Evolutionary conservation across 305 asterid species (phyloP).

Genomic region (Striga hermonthica): DNA sequence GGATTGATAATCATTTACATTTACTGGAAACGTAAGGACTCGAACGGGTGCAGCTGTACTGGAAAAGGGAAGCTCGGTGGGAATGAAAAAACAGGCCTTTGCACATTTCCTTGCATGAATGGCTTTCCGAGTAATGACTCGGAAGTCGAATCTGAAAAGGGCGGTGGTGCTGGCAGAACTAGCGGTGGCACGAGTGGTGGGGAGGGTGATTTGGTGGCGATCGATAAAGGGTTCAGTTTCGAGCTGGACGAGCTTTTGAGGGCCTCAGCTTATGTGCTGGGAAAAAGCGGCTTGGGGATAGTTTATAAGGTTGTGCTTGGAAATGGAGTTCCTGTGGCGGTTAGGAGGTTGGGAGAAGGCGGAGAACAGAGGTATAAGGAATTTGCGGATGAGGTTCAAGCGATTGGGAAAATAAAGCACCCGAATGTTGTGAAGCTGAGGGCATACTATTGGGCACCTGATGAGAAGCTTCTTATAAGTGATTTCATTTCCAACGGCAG

Average conservation of each 20-base stretch:
- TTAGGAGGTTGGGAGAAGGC: conserved; percentile 92
- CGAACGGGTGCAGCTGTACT: conserved; percentile 87
- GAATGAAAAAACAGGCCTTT: conserved; percentile 43
- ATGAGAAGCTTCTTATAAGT: conserved; percentile 93
- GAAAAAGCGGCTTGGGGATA: conserved; percentile 93
- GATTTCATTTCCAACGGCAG: conserved; percentile 90
- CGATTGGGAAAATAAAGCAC: conserved; percentile 85
- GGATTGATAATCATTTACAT: conserved; percentile 65
- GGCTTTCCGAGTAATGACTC: conserved; percentile 58
- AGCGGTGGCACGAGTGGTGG: conserved; percentile 56
- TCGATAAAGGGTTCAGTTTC: conserved; percentile 80
- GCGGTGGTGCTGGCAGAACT: conserved; percentile 39
- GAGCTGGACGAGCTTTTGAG: conserved; percentile 87
- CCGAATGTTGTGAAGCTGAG: conserved; percentile 85
- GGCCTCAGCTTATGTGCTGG: conserved; percentile 92
- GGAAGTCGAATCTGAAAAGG: conserved; percentile 76
- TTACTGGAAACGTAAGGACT: conserved; percentile 83
- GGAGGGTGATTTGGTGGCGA: conserved; percentile 85
- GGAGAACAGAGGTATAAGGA: conserved; percentile 94
- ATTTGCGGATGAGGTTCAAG: conserved; percentile 86
- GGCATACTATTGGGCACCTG: conserved; percentile 97
- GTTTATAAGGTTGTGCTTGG: conserved; percentile 95
- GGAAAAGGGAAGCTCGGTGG: conserved; percentile 84
- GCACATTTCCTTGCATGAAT: conserved; percentile 54
- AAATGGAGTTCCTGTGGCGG: conserved; percentile 89